Evolutionary conservation across 345 rosid species (phyloP), one percentile per base, ranked within the genome.

Genomic region (Aquilaria yunnanensis): DNA sequence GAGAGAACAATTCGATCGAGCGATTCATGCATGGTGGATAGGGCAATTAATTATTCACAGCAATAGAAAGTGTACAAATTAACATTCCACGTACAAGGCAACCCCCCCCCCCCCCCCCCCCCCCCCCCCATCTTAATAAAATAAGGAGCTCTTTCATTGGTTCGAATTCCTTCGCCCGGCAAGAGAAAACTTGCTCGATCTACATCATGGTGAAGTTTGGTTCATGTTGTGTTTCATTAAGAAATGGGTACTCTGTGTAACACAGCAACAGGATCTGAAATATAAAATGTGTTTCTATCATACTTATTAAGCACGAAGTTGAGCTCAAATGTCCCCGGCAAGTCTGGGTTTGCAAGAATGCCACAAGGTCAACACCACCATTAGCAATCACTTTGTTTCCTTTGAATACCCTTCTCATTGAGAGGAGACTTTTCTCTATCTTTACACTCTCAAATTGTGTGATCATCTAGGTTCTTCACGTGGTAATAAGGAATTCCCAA

Each of bases 181-280:
- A 23, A 23, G 23, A 23, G 23, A 23, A 23, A 23, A 23, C 23
- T 23, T 23, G 23, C 23, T 23, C 23, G 1, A 23, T 23, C 23
- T 23, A 23, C 23, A 1, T 23, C 23, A 23, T 23, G 23, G 23
- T 23, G 23, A 23, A 23, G 23, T 23, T 23, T 23, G 23, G 23
- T 23, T 23, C 23, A 23, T 23, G 23, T 23, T 23, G 23, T 23
- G 23, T 37, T 37, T 7, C 4, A 37, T 55, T 46, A 2, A 84
- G 83, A 63, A 86, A 84, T 45, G 96, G 87, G 62, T 86, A 86
- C 68, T 89, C 93, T 1, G 90, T 79, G 54, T 89, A 89, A 61
- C 93, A 90, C 48, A 23, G 83, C 52, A 2, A 75, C 75, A 47
- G 83, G 81, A 74, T 88, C 87, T 10, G n/a, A 12, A 5, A 52